Base-by-base conservation (phyloP, 352 stramenopile genomes). In the Pythium brachiatum region DNA sequence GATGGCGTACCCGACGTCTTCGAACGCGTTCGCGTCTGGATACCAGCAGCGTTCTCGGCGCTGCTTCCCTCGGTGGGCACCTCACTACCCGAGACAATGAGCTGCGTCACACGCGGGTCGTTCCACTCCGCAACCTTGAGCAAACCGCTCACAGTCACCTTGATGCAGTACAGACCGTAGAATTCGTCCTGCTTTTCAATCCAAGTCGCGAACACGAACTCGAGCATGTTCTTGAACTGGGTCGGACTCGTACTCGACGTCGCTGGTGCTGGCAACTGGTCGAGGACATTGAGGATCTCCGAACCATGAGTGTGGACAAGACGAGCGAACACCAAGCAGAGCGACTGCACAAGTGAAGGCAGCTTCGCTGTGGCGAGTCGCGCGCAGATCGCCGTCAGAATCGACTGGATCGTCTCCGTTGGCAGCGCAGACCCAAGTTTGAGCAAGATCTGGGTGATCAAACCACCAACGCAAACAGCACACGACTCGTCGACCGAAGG, bases 151-250 rank as follows among this genome's bases (percentile, higher is more conserved):
- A 90, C 76, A 5, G 83, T 94, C 36, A 94, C 83, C 62, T 92
- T 94, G 62, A 94, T 86, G 52, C 78, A 88, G 68, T 92, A 92
- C 7, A 89, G 72, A 12, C 86, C 83, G 48, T 94, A 94, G 51
- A 94, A 94, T 23, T 92, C 83, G 16, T 77, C 64, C 56, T 94
- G 86, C 64, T 90, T 91, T 53, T 92, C 81, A 31, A 94, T 85
- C 86, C 86, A 94, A 16, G 82, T 89, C 29, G 70, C 66, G 53
- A 92, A 88, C 2, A 94, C 83, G 77, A 94, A 94, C 39, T 70
- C 72, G 26, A 92, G 62, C 81, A 92, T 84, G 51, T 81, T 92
- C 4, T 54, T 57, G 58, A 38, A 60, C n/a, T 54, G 31, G 8
- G 18, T 27, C 12, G 58, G 32, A 27, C 39, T 23, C 1, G 41